Evolutionary conservation across 169 alveolate genomes (phyloP).

Genomic region (Besnoitia besnoiti): DNA sequence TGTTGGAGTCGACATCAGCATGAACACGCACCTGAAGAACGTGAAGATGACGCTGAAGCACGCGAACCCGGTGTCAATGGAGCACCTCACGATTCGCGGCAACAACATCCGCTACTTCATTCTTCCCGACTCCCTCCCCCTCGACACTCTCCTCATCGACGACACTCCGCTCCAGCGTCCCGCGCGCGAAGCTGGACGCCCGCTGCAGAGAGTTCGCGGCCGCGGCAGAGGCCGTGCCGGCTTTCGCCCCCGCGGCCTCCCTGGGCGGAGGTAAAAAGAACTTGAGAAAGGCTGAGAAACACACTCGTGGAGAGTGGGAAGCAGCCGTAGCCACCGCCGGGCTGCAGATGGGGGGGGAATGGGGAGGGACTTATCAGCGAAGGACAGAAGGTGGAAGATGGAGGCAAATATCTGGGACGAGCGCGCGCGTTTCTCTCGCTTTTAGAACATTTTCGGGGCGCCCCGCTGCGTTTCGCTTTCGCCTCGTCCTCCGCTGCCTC

Average conservation of each 20-base stretch:
- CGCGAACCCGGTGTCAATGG: conserved; percentile 91
- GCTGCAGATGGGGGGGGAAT: too few relatives aligned
- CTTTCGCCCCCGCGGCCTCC: not conserved
- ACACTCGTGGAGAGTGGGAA: too few relatives aligned
- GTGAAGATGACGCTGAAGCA: conserved; percentile 96
- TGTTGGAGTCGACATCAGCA: conserved; percentile 96
- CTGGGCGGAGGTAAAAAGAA: not conserved
- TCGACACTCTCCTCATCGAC: conserved; percentile 95
- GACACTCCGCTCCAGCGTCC: conserved; percentile 92
- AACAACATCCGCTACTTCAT: conserved; percentile 94
- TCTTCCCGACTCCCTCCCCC: conserved; percentile 84
- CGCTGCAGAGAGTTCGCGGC: conserved; percentile 53
- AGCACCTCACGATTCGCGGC: conserved; percentile 93
- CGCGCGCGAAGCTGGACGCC: conserved; percentile 53
- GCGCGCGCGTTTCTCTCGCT: too few relatives aligned
- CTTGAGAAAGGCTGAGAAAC: not conserved
- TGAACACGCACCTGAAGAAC: conserved; percentile 98
- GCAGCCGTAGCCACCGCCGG: too few relatives aligned
- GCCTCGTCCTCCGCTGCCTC: too few relatives aligned
- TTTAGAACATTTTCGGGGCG: too few relatives aligned
- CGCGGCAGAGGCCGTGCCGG: conserved; percentile 13
- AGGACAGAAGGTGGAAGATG: too few relatives aligned
- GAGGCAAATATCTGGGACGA: too few relatives aligned
- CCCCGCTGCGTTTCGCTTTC: too few relatives aligned
- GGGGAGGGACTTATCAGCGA: too few relatives aligned